Base-by-base conservation (phyloP, 345 rosid genomes). In the Acer negundo region DNA sequence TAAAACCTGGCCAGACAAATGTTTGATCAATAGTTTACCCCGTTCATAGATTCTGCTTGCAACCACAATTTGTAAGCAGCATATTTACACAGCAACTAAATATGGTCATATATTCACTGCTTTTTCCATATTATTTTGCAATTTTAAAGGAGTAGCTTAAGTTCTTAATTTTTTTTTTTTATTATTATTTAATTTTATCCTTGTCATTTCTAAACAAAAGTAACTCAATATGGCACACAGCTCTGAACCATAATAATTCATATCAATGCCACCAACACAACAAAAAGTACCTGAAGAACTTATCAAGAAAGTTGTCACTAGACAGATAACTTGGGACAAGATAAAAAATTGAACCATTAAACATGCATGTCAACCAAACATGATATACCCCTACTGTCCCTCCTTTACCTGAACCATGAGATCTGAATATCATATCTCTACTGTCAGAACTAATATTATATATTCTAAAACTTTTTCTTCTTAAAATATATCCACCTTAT, bases 41-140 rank as follows among this genome's bases (percentile, higher is more conserved):
- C 2, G 40, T 47, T 69, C 19, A 69, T 17, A 15, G 49, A 69
- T 47, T 49, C 22, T 46, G 16, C 38, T 23, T 13, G 72, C 72
- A 7, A 46, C 38, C 40, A 23, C 17, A 69, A 23, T 24, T 24
- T 22, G 59, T n/a, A 47, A 15, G 10, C 38, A 47, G n/a, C 73
- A 26, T 69, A 69, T 47, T 69, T 47, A 24, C 20, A 24, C 28
- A 69, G 61, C 58, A 69, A 69, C 22, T 69, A 10, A 24, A 46
- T 19, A 49, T 69, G 26, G 61, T 6, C 13, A 51, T 16, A 16
- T 53, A n/a, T 16, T 13, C n/a, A 53, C 58, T 53, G 58, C 19
- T 16, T 53, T 53, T 53, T 51, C 56, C 56, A 51, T 51, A 16
- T 16, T 51, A 51, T 16, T 51, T 51, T 53, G n/a, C n/a, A 17